Conservation (phyloP, 1,284 basidiomycete genomes). For the Chalciporus sp. region DNA sequence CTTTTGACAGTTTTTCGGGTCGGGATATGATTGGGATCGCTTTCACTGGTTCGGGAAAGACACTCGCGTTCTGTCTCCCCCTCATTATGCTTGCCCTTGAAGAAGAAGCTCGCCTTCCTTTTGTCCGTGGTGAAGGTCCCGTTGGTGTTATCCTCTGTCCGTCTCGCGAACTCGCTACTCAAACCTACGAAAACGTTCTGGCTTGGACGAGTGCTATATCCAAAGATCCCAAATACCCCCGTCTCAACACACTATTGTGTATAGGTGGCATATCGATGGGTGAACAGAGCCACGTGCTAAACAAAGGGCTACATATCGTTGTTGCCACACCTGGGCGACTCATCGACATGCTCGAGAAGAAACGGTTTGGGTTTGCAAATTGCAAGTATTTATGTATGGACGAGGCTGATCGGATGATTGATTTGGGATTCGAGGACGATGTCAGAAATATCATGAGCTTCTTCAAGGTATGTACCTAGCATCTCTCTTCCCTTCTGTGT, state of each 20-base stretch:
- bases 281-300: slow-evolving; percentile 89
- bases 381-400: slow-evolving; percentile 98
- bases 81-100: slow-evolving; percentile 95
- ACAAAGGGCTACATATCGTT: slow-evolving; percentile 92
- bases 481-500: background rate
- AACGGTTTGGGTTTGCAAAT: slow-evolving; percentile 86
- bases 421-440: slow-evolving; percentile 98
- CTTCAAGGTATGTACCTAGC: slow-evolving; percentile 71
- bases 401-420: slow-evolving; percentile 99
- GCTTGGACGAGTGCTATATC: slow-evolving; percentile 84
- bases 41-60: slow-evolving; percentile 93
- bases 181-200: slow-evolving; percentile 94
- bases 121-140: slow-evolving; percentile 92
- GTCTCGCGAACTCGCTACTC: slow-evolving; percentile 90
- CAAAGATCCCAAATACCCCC: slow-evolving; percentile 82
- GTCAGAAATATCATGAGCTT: slow-evolving; percentile 98
- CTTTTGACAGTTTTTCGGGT: slow-evolving; percentile 69
- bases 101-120: slow-evolving; percentile 89
- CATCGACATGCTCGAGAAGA: slow-evolving; percentile 98
- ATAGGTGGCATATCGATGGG: slow-evolving; percentile 99
- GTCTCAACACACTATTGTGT: slow-evolving; percentile 86
- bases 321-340: slow-evolving; percentile 95
- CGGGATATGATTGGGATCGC: slow-evolving; percentile 96
- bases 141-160: slow-evolving; percentile 95
- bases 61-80: slow-evolving; percentile 89